Evolutionary conservation across 306 rosid species (phyloP), one percentile per base, ranked within the genome.

Genomic region (Astragalus glycyphyllos): DNA sequence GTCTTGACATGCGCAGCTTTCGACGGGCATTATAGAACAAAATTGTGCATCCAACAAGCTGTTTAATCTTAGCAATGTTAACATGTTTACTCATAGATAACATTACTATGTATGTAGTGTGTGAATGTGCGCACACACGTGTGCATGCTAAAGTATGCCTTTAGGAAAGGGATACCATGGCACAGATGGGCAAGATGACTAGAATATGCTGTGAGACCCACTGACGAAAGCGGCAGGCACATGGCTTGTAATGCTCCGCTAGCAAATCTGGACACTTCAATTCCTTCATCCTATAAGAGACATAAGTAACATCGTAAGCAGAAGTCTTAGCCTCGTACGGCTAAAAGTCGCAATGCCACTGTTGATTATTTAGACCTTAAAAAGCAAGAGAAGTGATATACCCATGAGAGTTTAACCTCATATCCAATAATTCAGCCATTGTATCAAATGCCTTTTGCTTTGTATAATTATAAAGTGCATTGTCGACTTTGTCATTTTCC

Each of bases 181-280:
- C 86, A 71, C 75, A 88, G 82, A 80, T 46, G 37, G 86, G 89
- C 11, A 87, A 63, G 67, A 88, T 53, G 55, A 79, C 61, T 34
- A 83, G 76, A 47, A 84, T 82, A 71, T 84, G 82, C 56, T 81
- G 79, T 55, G 71, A 78, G 80, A 86, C 77, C 96, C 97, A 87
- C 65, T 88, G 89, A 68, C 37, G 79, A 41, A 88, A 48, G 67
- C 79, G 79, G 58, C 97, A 93, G 5, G 89, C 34, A 60, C 79
- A 81, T 14, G 94, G 81, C 82, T 90, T 93, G 86, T 87, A 84
- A 44, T 53, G 81, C 77, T 84, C 88, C 1, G 82, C 96, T 58
- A 84, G 70, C 53, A 41, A 37, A 69, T 93, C 90, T 11, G 97
- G 92, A 71, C 97, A 90, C 79, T 88, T 93, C 65, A 85, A 83